Conservation (phyloP, 2,329 filamentous ascomycete genomes). For the Cercospora zeina region DNA sequence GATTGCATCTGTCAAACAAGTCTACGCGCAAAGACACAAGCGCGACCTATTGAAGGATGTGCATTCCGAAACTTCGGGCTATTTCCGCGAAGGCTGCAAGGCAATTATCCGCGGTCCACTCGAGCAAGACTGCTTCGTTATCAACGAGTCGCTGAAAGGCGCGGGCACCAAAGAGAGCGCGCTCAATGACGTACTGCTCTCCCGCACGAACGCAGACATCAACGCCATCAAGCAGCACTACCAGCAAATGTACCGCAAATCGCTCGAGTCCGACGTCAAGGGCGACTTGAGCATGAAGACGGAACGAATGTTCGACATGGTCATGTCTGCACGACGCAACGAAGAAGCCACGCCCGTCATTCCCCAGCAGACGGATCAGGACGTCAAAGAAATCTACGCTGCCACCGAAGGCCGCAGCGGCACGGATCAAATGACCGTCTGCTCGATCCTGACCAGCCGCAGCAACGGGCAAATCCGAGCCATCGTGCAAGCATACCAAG, state of each 20-base stretch:
- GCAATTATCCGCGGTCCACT: constrained; percentile 78
- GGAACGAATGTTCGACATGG: constrained; percentile 78
- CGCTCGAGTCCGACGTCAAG: constrained; percentile 71
- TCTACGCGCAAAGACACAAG: constrained; percentile 64
- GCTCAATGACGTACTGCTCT: constrained; percentile 81
- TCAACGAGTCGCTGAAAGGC: constrained; percentile 73
- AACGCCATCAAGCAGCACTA: constrained; percentile 82
- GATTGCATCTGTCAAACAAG: constrained; percentile 64
- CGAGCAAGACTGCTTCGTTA: constrained; percentile 68
- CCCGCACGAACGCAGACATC: constrained; percentile 83
- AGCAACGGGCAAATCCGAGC: constrained; percentile 83
- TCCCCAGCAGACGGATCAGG: constrained; percentile 70
- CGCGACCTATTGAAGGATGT: constrained; percentile 75
- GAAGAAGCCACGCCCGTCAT: constrained; percentile 77
- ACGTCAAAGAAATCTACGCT: constrained; percentile 73
- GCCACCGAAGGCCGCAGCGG: constrained; percentile 67
- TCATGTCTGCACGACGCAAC: constrained; percentile 69
- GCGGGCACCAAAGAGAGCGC: constrained; percentile 82
- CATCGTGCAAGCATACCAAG: constrained; percentile 72
- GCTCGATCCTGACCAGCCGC: constrained; percentile 71
- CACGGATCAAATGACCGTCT: constrained; percentile 74
- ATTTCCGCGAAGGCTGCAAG: constrained; percentile 73
- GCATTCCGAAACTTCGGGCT: constrained; percentile 70
- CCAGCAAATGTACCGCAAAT: constrained; percentile 63
- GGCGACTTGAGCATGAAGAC: constrained; percentile 84